A percentile compares a stretch with the other conserved stretches of the same genome.
Conservation (phyloP, 352 stramenopile genomes). For the Phytophthora pistaciae region DNA sequence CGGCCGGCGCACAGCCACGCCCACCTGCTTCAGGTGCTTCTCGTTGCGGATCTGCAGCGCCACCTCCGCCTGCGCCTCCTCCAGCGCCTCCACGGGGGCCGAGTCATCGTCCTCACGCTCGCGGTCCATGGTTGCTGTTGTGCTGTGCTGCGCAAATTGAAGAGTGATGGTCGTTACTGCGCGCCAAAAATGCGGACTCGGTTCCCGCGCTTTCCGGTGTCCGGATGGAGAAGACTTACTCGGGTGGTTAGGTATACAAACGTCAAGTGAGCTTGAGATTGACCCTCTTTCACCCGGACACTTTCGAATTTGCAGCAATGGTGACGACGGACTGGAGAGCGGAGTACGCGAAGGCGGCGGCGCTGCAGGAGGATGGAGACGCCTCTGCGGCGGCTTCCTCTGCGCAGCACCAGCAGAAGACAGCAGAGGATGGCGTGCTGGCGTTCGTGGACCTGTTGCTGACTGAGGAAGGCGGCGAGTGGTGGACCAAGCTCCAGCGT, state of each 20-base stretch:
- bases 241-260: background rate
- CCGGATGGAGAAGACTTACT: slow-evolving; percentile 9
- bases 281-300: slow-evolving; percentile 10
- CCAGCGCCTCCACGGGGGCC: slow-evolving; percentile 16
- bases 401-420: slow-evolving; percentile 7
- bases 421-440: slow-evolving; percentile 16
- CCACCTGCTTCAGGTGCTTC: slow-evolving; percentile 87
- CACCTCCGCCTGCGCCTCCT: slow-evolving; percentile 62
- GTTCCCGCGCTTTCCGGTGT: slow-evolving; percentile 41
- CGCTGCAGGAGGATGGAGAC: slow-evolving; percentile 16
- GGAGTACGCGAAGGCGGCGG: slow-evolving; percentile 32
- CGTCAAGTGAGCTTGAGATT: background rate
- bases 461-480: slow-evolving; percentile 40
- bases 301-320: slow-evolving; percentile 1
- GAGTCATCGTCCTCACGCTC: slow-evolving; percentile 23
- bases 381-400: background rate
- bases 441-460: slow-evolving; percentile 39
- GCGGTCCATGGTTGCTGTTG: slow-evolving; percentile 24
- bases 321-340: slow-evolving; percentile 33
- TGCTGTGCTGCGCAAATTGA: slow-evolving; percentile 11
- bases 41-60: slow-evolving; percentile 83
- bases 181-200: slow-evolving; percentile 7
- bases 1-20: slow-evolving; percentile 76
- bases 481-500: slow-evolving; percentile 22
- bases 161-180: slow-evolving; percentile 23